phyloP scores from a whole-genome alignment of 2,329 filamentous ascomycete species.

The Aspergillus ruber region DNA sequence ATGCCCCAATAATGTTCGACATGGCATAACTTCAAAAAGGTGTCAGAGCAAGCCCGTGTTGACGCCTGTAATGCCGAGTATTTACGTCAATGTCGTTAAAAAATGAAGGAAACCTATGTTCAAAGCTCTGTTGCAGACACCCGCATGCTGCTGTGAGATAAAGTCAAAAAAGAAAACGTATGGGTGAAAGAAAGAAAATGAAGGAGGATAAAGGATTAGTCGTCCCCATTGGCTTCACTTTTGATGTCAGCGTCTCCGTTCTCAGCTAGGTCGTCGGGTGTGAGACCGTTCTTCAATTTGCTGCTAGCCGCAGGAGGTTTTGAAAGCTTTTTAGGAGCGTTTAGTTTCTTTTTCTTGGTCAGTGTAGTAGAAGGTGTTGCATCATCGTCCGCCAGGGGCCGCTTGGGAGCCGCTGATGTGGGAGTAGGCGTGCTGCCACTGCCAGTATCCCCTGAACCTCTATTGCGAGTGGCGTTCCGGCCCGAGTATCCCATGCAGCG shows the following conservation, averaged over 20 bases:
- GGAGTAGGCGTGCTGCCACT: conserved; percentile 13
- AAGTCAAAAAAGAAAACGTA: not conserved
- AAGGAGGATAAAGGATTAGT: not conserved
- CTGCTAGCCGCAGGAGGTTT: conserved; percentile 31
- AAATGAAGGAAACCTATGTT: conserved; percentile 13
- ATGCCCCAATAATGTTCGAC: conserved; percentile 15
- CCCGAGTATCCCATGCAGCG: conserved; percentile 55
- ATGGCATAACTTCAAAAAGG: conserved; percentile 6
- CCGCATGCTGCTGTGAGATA: not conserved
- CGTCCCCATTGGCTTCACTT: conserved; percentile 28
- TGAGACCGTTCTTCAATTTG: conserved; percentile 38
- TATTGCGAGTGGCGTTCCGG: conserved; percentile 43
- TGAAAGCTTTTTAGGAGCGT: conserved; percentile 30
- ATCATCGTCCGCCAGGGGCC: conserved; percentile 35
- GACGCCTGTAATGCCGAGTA: conserved; percentile 22
- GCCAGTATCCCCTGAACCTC: conserved; percentile 40
- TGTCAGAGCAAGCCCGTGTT: conserved; percentile 14
- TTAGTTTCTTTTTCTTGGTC: conserved; percentile 46
- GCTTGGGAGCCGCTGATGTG: conserved; percentile 29
- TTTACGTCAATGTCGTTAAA: conserved; percentile 21
- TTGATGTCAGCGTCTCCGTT: conserved; percentile 28
- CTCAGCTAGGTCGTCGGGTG: conserved; percentile 25
- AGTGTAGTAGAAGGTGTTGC: conserved; percentile 35
- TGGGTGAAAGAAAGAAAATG: conserved; percentile 1
- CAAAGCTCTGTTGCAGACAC: conserved; percentile 3